phyloP scores from a whole-genome alignment of 2,329 filamentous ascomycete genomes.

The Trichoderma afroharzianum region DNA sequence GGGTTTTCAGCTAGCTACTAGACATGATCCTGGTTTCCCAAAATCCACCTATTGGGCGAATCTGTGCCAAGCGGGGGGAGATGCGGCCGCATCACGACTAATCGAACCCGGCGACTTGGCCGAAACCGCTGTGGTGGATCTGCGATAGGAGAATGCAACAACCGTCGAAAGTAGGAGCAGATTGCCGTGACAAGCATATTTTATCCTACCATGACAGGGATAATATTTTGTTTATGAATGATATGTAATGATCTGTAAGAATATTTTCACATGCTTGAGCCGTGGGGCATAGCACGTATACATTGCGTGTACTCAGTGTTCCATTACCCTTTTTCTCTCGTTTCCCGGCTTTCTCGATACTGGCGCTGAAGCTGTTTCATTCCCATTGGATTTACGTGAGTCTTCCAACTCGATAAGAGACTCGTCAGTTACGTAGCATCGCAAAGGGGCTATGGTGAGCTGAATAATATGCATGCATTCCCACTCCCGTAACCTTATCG shows the following conservation, averaged over 20 bases:
- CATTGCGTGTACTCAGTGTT: not conserved
- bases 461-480: not conserved
- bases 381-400: not conserved
- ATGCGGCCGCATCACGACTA: not conserved
- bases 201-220: not conserved
- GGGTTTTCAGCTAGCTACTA: not conserved
- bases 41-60: not conserved
- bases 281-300: not conserved
- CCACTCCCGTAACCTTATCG: not conserved
- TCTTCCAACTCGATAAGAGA: not conserved
- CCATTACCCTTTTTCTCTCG: not conserved
- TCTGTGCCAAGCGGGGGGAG: not conserved
- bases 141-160: not conserved
- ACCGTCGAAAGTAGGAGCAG: not conserved
- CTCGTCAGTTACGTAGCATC: not conserved
- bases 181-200: not conserved
- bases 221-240: not conserved
- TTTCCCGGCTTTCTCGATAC: not conserved
- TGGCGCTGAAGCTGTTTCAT: not conserved
- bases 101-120: not conserved
- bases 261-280: not conserved
- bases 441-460: not conserved
- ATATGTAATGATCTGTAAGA: not conserved
- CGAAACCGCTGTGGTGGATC: not conserved
- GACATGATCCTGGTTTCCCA: not conserved